Base-by-base conservation (phyloP, 2,329 filamentous ascomycete species). In the Paramyrothecium sp. region DNA sequence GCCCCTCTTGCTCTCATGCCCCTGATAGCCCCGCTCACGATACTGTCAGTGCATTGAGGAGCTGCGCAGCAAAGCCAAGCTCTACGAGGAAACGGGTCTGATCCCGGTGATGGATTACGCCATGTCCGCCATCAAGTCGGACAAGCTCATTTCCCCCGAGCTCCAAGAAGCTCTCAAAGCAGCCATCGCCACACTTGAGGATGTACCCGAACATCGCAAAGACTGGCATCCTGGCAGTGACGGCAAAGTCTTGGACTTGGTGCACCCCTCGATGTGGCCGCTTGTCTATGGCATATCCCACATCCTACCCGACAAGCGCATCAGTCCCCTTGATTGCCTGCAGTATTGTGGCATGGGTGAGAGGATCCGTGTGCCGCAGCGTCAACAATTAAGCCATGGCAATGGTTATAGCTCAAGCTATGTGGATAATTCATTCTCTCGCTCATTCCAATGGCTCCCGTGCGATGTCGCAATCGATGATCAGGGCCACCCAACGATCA, bases 181-280 rank as follows among this genome's bases (percentile, higher is more conserved):
- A 3, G 78, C 75, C 1, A 78, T 83, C 33, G 66, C 68, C 1
- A 66, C 66, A 0, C 72, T 90, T 2, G 80, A 88, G 58, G 68
- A 81, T 19, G 74, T 82, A 1, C 78, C 81, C 0, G 78, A 81
- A 7, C 55, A 71, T 0, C 53, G 74, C 34, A 80, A 81, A 60
- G 86, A 89, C 67, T 90, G 81, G 79, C 84, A 89, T 67, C 87
- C 86, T 0, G 74, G 79, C 2, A 85, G 81, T 1, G 73, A 84
- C 33, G 69, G 73, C 1, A 79, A 78, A 58, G 85, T 90, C 2
- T 78, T 87, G 1, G 81, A 90, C 64, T 71, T 89, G 2, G 78
- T 89, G 5, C 81, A 89, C 61, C 86, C 87, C 1, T 89, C 85
- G 0, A 73, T 89, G 7, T 89, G 80, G 61, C 85, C 87, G 0